Percentiles rank a stretch among this genome's conserved stretches.
Conservation (phyloP, 2,329 filamentous ascomycete species). For the Phaeosphaeriaceae sp. region DNA sequence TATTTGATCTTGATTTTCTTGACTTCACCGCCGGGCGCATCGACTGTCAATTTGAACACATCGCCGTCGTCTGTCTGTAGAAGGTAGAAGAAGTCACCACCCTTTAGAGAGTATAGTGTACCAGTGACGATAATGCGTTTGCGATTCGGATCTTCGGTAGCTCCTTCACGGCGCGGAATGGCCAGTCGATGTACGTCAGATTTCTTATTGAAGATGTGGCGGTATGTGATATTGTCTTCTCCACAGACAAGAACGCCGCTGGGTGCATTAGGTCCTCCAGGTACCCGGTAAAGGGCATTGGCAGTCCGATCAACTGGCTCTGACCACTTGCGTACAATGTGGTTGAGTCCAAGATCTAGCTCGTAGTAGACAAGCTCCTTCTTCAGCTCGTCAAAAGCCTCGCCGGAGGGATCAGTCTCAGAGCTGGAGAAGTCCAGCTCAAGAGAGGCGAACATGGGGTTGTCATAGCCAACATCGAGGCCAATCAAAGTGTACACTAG, state of each 20-base stretch:
- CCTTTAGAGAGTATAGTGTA: constrained; percentile 97
- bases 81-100: constrained; percentile 90
- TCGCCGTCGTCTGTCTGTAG: constrained; percentile 98
- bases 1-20: constrained; percentile 90
- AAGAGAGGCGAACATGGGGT: constrained; percentile 92
- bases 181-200: constrained; percentile 87
- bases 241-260: constrained; percentile 95
- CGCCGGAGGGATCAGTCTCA: constrained; percentile 87
- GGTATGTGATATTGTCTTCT: constrained; percentile 93
- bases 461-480: constrained; percentile 94
- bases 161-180: constrained; percentile 83
- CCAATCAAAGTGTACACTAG: constrained; percentile 87
- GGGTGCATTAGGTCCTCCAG: constrained; percentile 89
- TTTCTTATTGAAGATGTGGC: constrained; percentile 76
- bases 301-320: constrained; percentile 91
- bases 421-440: constrained; percentile 92
- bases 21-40: constrained; percentile 74
- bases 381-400: constrained; percentile 80
- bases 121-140: constrained; percentile 87
- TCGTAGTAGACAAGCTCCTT: constrained; percentile 97
- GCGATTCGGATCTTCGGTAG: constrained; percentile 88
- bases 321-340: constrained; percentile 96
- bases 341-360: constrained; percentile 93
- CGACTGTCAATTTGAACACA: constrained; percentile 93
- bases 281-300: constrained; percentile 91